Conservation (phyloP, 2,329 filamentous ascomycete species). For the Phialophora macrospora region DNA sequence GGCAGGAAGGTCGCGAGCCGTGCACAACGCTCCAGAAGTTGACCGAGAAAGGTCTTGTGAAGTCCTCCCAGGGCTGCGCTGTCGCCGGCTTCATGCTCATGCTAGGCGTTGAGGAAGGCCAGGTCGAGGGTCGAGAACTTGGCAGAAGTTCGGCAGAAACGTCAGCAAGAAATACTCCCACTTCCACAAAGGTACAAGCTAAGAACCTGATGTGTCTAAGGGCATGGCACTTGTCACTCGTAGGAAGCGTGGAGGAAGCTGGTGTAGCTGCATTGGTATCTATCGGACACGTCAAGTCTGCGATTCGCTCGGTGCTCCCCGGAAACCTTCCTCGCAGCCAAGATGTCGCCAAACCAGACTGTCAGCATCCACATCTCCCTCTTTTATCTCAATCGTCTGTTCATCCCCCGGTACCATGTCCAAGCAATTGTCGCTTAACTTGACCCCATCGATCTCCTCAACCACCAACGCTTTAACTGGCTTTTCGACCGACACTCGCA, state of each 20-base stretch:
- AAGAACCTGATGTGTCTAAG: background rate
- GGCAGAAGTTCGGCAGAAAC: background rate
- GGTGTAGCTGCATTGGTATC: background rate
- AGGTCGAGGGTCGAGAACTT: no score
- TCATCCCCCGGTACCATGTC: slow-evolving; percentile 63
- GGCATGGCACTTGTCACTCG: background rate
- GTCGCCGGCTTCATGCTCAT: no score
- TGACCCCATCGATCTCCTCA: slow-evolving; percentile 59
- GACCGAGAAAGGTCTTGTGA: no score
- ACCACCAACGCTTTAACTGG: slow-evolving; percentile 63
- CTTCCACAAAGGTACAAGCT: no score
- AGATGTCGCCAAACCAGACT: background rate
- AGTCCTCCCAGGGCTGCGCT: no score
- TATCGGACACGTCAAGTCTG: background rate
- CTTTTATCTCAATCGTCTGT: slow-evolving; percentile 44
- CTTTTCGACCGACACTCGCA: slow-evolving; percentile 45
- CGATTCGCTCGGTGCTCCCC: background rate
- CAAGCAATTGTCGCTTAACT: slow-evolving; percentile 60
- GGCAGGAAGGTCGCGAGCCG: no score
- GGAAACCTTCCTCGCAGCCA: background rate
- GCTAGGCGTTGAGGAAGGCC: no score
- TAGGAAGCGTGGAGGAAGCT: background rate
- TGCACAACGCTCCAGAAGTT: no score
- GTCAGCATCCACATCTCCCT: background rate
- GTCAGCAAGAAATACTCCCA: background rate